These are phyloP conservation scores for Fraxinus floribunda DNA, from an alignment of 305 asterid species.

Conservation along the genomic window DNA sequence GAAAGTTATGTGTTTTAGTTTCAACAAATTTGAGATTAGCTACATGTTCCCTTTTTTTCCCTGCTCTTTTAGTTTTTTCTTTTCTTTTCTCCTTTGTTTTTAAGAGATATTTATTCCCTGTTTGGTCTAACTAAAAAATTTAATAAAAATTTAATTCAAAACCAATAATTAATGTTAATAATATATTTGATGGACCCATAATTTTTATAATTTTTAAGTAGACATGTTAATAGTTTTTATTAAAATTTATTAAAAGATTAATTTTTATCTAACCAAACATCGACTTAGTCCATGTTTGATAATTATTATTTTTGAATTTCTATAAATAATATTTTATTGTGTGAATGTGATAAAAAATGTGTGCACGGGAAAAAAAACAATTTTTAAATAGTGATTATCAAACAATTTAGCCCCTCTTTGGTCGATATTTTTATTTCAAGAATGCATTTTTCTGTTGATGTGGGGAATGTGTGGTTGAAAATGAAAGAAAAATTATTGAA, in stretches of 20 bases:
- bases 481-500: too few relatives aligned
- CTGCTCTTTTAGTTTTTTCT: not conserved
- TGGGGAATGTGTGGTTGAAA: too few relatives aligned
- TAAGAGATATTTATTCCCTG: not conserved
- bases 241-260: too few relatives aligned
- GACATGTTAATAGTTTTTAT: not conserved
- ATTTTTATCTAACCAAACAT: not conserved
- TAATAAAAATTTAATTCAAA: not conserved
- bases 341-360: too few relatives aligned
- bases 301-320: too few relatives aligned
- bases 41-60: not conserved
- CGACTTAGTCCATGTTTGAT: not conserved
- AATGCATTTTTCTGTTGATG: too few relatives aligned
- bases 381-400: too few relatives aligned
- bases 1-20: not conserved
- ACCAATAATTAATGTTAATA: not conserved
- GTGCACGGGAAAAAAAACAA: too few relatives aligned
- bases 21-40: not conserved
- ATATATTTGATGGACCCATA: not conserved
- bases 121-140: not conserved
- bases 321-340: too few relatives aligned
- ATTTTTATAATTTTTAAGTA: too few relatives aligned
- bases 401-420: too few relatives aligned
- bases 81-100: not conserved
- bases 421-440: too few relatives aligned